phyloP scores from a whole-genome alignment of 345 rosid genomes.

The Salix purpurea region DNA sequence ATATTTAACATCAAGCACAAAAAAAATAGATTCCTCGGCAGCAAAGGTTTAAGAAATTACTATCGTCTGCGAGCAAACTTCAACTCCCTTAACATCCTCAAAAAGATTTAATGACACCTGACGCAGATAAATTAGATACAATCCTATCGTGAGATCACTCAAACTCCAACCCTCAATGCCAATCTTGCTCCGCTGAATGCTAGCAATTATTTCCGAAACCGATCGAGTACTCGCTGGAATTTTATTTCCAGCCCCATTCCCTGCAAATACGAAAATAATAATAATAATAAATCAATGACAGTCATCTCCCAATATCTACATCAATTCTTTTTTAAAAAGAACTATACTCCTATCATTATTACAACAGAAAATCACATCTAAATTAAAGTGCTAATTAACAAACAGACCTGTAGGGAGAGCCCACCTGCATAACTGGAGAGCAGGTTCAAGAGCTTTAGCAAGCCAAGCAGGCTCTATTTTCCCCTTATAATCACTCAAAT shows the following conservation, averaged over 20 bases:
- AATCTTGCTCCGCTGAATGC: conserved; percentile 80
- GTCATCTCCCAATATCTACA: background rate
- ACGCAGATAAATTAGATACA: conserved; percentile 82
- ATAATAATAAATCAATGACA: background rate
- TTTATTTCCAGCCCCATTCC: conserved; percentile 45
- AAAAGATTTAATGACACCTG: conserved; percentile 63
- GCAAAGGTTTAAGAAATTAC: conserved; percentile 29
- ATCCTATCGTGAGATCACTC: conserved; percentile 88
- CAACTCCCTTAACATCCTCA: conserved; percentile 70
- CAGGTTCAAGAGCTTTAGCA: conserved; percentile 71
- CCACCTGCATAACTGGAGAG: conserved; percentile 69
- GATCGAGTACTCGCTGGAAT: conserved; percentile 53
- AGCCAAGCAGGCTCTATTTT: conserved; percentile 76
- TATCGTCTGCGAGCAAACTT: conserved; percentile 56
- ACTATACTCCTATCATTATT: background rate
- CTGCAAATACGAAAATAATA: conserved; percentile 25
- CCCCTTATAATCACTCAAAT: conserved; percentile 52
- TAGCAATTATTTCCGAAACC: conserved; percentile 69
- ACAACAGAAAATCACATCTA: background rate
- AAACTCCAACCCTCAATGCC: conserved; percentile 92
- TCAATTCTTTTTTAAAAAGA: background rate
- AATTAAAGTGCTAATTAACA: background rate
- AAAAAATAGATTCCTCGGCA: background rate
- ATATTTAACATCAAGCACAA: background rate
- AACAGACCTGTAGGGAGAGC: conserved; percentile 69